These are phyloP conservation scores for Gnomoniopsis smithogilvyi DNA, from an alignment of 2,329 filamentous ascomycete species.

Conservation along the genomic window DNA sequence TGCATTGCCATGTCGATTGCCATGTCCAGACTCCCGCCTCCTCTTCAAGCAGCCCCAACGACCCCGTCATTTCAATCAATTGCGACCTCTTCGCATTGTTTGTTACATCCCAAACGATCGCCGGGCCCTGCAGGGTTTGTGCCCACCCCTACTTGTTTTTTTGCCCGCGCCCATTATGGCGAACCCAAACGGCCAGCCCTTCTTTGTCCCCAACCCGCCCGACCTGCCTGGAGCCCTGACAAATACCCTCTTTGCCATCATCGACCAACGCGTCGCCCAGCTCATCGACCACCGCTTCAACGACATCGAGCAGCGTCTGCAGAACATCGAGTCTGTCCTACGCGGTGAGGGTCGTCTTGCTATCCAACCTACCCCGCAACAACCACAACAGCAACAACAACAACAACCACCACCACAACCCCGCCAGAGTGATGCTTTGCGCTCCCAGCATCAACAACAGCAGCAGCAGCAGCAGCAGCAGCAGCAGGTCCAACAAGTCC, in stretches of 20 bases:
- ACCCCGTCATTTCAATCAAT: background rate
- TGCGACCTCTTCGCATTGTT: background rate
- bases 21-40: slow-evolving; percentile 8
- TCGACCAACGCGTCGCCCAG: slow-evolving; percentile 16
- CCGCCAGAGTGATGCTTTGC: background rate
- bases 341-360: slow-evolving; percentile 15
- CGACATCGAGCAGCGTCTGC: slow-evolving; percentile 17
- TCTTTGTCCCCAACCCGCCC: slow-evolving; percentile 15
- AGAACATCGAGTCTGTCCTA: slow-evolving; percentile 13
- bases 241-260: slow-evolving; percentile 17
- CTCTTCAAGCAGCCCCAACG: slow-evolving; percentile 18
- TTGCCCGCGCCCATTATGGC: slow-evolving; percentile 2
- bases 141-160: background rate
- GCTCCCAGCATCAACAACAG: background rate
- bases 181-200: slow-evolving; percentile 14
- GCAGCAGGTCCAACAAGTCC: slow-evolving; percentile 7
- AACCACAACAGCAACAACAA: slow-evolving; percentile 15
- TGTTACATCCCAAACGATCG: background rate
- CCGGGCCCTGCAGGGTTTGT: background rate
- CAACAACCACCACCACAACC: slow-evolving; percentile 4
- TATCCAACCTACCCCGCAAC: background rate
- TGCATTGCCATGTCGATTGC: slow-evolving; percentile 3
- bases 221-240: slow-evolving; percentile 15
- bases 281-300: slow-evolving; percentile 15
- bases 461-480: slow-evolving; percentile 14